A percentile compares a stretch with the other conserved stretches of the same genome.
Evolutionary conservation across 208 protist species (phyloP).

Genomic region (Plasmodiophora brassicae): DNA sequence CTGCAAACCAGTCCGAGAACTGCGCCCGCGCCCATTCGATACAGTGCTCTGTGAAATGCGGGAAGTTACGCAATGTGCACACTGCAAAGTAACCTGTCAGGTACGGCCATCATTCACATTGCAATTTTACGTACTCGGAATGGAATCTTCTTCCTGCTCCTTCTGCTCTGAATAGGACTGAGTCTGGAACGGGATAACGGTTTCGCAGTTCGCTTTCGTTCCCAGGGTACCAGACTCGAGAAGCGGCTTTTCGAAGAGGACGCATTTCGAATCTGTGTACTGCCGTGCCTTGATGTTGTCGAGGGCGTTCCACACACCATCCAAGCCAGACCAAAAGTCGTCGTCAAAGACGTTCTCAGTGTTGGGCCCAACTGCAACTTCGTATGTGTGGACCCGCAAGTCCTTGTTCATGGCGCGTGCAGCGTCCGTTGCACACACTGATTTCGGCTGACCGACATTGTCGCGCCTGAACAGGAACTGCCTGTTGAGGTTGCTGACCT

Average conservation of each 20-base stretch:
- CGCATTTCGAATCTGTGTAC: conserved; percentile 70
- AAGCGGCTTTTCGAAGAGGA: conserved; percentile 90
- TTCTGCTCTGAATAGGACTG: conserved; percentile 40
- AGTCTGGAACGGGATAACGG: conserved; percentile 40
- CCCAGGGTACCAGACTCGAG: conserved; percentile 98
- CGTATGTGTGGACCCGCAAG: not conserved
- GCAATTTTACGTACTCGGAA: conserved; percentile 19
- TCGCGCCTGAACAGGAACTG: conserved; percentile 97
- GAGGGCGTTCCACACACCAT: conserved; percentile 91
- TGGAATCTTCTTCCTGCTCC: conserved; percentile 34
- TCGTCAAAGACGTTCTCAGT: conserved; percentile 87
- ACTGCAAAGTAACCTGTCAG: no score
- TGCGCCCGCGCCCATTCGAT: conserved; percentile 40
- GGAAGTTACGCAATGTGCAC: conserved; percentile 44
- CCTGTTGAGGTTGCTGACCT: conserved; percentile 94
- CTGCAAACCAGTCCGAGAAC: conserved; percentile 36
- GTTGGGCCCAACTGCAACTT: conserved; percentile 75
- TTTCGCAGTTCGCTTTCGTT: conserved; percentile 64
- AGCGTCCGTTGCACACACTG: not conserved
- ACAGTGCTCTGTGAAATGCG: conserved; percentile 37
- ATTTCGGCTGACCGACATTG: conserved; percentile 77
- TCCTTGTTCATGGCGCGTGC: not conserved
- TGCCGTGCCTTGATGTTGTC: conserved; percentile 85
- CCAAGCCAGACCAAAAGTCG: conserved; percentile 79
- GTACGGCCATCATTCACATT: no score